A percentile compares a stretch with the other conserved stretches of the same genome.
Evolutionary conservation across 345 rosid genomes (phyloP).

Genomic region (Ceriops tagal): DNA sequence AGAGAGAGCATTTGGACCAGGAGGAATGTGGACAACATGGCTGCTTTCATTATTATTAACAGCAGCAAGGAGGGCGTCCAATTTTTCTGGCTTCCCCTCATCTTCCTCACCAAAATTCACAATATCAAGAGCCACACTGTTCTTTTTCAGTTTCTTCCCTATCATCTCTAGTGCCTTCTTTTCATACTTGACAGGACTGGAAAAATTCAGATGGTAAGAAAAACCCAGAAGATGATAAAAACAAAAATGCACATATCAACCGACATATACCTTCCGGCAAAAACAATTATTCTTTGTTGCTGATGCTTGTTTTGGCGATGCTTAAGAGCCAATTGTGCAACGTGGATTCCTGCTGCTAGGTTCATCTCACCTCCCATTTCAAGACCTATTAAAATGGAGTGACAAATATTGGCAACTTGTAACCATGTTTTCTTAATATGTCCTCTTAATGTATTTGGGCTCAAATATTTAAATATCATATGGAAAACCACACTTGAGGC

Average conservation of each 20-base stretch:
- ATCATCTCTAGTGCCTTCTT: conserved; percentile 79
- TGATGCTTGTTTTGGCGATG: conserved; percentile 98
- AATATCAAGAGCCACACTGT: conserved; percentile 74
- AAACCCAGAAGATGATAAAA: conserved; percentile 2
- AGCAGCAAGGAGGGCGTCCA: conserved; percentile 68
- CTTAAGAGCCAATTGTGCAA: conserved; percentile 97
- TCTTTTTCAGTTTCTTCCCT: conserved; percentile 91
- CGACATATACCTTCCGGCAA: conserved; percentile 79
- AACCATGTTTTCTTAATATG: too few relatives aligned
- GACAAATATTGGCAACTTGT: not conserved
- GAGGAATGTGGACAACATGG: conserved; percentile 72
- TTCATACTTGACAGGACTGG: conserved; percentile 84
- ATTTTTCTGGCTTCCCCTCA: conserved; percentile 56
- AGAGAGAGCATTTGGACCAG: conserved; percentile 88
- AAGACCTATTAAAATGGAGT: conserved; percentile 42
- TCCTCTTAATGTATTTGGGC: too few relatives aligned
- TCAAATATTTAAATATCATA: too few relatives aligned
- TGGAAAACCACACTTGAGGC: too few relatives aligned
- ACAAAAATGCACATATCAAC: not conserved
- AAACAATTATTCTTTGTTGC: conserved; percentile 91
- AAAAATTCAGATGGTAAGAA: conserved; percentile 2
- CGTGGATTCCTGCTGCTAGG: conserved; percentile 78
- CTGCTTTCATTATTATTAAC: conserved; percentile 70
- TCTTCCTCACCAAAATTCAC: conserved; percentile 77
- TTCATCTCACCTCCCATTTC: conserved; percentile 94